Base-by-base conservation (phyloP, 306 rosid species). In the Pachyrhizus erosus region DNA sequence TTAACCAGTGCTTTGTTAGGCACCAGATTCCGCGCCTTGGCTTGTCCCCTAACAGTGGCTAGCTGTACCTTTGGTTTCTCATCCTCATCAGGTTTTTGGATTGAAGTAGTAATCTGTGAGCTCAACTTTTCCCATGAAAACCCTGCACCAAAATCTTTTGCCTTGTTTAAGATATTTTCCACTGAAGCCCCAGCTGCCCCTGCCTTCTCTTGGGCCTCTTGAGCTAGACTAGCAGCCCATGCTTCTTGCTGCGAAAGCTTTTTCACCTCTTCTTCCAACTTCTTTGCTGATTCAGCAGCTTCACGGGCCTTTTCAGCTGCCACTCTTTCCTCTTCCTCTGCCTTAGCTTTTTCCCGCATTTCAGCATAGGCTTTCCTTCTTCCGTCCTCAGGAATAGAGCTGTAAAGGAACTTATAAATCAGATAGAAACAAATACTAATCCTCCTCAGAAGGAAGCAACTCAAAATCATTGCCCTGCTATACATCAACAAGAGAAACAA, bases 31-130 rank as follows among this genome's bases (percentile, higher is more conserved):
- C 91, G 89, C 57, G 99, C 99, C 91, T 80, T 93, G 58, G 97
- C 94, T 70, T 90, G 97, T 70, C 99, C 99, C 83, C 99, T 88
- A 4, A 91, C 89, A 0, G 98, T 96, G 57, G 98, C 98, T n/a
- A 96, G 12, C 86, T 90, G 91, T 76, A 86, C 93, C 61, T 82
- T 85, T 2, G 94, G 82, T 5, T 64, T 76, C 82, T 86, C 98
- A 24, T 87, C 88, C 49, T 69, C 82, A 5, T 27, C 82, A 8
- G 91, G 73, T 45, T 84, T 94, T 78, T 88, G 90, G 57, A 84
- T 82, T 42, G 89, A 49, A n/a, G 83, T 79, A 5, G 86, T 75
- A 52, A 96, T 79, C 78, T 96, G 97, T 12, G 92, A 70, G 88
- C 96, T 86, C 27, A 93, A 69, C 82, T 88, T 91, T 8, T 90